phyloP scores from a whole-genome alignment of 352 stramenopile genomes.

The Thalassiosira delicatula region DNA sequence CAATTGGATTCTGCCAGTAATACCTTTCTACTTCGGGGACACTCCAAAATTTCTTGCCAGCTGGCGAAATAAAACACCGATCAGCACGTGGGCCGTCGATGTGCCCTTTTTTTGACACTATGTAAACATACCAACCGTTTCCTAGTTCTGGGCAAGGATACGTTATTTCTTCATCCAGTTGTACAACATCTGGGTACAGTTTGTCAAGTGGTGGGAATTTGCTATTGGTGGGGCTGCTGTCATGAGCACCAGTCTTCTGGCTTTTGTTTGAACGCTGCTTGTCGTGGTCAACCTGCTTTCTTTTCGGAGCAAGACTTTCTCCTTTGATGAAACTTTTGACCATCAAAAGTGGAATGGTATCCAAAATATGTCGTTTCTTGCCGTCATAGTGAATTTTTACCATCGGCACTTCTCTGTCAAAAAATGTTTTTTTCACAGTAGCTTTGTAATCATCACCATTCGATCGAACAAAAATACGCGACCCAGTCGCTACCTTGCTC shows the following conservation, averaged over 20 bases:
- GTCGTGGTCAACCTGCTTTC: not conserved
- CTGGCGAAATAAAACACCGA: constrained; percentile 40
- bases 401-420: constrained; percentile 35
- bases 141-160: constrained; percentile 31
- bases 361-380: constrained; percentile 65
- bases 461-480: constrained; percentile 58
- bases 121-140: constrained; percentile 23
- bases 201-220: constrained; percentile 18
- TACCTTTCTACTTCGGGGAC: constrained; percentile 29
- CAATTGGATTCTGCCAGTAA: constrained; percentile 17
- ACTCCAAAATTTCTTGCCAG: constrained; percentile 26
- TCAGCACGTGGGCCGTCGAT: constrained; percentile 11
- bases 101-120: constrained; percentile 23
- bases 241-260: not conserved
- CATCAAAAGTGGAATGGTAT: constrained; percentile 52
- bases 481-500: constrained; percentile 29
- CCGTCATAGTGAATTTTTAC: constrained; percentile 69
- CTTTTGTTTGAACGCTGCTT: not conserved
- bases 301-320: constrained; percentile 31
- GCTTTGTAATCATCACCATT: constrained; percentile 55
- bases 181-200: constrained; percentile 19
- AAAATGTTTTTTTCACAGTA: constrained; percentile 57
- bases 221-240: not conserved
- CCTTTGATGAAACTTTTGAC: constrained; percentile 54
- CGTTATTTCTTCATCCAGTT: constrained; percentile 12